Evolutionary conservation across 306 rosid genomes (phyloP), one percentile per base, ranked within the genome.

Genomic region (Amphicarpaea edgeworthii): DNA sequence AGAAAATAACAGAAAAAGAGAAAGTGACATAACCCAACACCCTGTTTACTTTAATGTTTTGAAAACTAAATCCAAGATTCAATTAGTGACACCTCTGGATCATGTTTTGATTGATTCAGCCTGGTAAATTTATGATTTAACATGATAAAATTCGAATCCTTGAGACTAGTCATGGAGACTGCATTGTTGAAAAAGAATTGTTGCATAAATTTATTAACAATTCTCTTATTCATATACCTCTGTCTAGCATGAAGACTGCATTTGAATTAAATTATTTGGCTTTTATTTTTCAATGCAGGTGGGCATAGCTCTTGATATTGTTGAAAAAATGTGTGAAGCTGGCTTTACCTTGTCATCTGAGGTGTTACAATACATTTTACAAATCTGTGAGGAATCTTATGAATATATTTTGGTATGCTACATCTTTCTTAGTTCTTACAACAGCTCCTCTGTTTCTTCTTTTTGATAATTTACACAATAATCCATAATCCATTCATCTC

Each of bases 321-420:
- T 85, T 63, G 88, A 89, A 45, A 85, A 84, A 79, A 84, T 90
- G 91, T 86, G 87, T 84, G 82, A 88, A 81, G 82, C 76, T 71
- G 98, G 88, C 72, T 75, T 83, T 79, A 68, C 50, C 53, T 62
- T 79, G n/a, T 83, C 97, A 40, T 63, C 70, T 7, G 76, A 64
- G 63, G 82, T 73, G 72, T 71, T 92, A 55, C 85, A 83, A 50
- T 51, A 81, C 81, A 82, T 95, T 78, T 78, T 95, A 72, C 88
- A 68, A 26, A 86, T 80, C n/a, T 68, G 81, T 55, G 88, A 79
- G 45, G 84, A 85, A 66, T 78, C 86, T 47, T 84, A n/a, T 78
- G 88, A 95, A 53, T 89, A 77, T 82, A 87, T 79, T 83, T 76
- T 92, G 93, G 98, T 95, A 81, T 34, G 84, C 19, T 63, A 38